Conservation (phyloP, 768 basidiomycete species). For the Amanita molliuscula region DNA sequence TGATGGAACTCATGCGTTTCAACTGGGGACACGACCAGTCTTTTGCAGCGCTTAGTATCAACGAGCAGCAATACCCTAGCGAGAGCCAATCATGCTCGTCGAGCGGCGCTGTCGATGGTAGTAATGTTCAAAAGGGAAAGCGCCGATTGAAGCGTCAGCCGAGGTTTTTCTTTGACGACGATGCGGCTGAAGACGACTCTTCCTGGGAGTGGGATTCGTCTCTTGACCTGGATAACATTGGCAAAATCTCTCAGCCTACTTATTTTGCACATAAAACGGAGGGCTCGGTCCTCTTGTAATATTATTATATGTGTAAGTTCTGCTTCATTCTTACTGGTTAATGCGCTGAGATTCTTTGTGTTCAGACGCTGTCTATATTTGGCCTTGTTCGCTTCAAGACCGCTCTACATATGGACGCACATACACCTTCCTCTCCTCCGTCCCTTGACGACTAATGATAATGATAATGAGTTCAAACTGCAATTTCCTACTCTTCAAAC, state of each 20-base stretch:
- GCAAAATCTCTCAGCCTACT: neutral
- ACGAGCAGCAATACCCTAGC: neutral
- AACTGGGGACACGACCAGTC: slow-evolving; percentile 2
- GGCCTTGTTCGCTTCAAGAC: neutral
- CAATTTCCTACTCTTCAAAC: neutral
- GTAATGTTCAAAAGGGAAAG: neutral
- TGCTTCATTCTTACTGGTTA: neutral
- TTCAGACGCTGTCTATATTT: neutral
- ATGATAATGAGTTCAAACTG: neutral
- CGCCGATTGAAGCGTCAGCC: slow-evolving; percentile 2
- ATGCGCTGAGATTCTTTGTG: neutral
- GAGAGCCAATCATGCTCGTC: neutral
- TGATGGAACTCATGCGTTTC: slow-evolving; percentile 28
- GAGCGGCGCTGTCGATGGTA: neutral
- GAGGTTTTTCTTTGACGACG: neutral
- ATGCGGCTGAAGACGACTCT: neutral
- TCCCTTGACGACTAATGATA: neutral
- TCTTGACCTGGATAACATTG: neutral
- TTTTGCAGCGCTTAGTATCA: neutral
- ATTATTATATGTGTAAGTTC: slow-evolving; percentile 3
- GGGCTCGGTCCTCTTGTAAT: neutral
- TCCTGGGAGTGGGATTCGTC: neutral
- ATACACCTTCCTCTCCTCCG: neutral
- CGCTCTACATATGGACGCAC: neutral
- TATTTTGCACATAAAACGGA: neutral